Evolutionary conservation across 768 basidiomycete species (phyloP).

Genomic region (Boletus sp.): DNA sequence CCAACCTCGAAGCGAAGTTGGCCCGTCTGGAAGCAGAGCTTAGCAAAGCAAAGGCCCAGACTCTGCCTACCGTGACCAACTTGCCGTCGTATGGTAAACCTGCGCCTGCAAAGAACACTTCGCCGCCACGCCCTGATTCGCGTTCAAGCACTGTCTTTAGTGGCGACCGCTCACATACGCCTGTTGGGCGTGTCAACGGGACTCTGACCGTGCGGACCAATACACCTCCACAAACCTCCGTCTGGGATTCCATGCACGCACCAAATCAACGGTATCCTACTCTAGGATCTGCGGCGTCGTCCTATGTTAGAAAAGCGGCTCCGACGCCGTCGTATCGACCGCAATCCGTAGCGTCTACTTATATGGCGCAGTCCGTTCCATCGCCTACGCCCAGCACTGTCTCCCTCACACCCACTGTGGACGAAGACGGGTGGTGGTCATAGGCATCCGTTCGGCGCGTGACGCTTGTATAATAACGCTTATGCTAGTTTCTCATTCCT

Average conservation of each 20-base stretch:
- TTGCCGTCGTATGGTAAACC: conserved; percentile 42
- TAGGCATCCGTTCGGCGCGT: conserved; percentile 25
- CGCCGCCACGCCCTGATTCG: conserved; percentile 68
- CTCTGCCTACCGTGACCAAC: conserved; percentile 29
- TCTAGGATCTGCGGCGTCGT: conserved; percentile 12
- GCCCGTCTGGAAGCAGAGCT: conserved; percentile 58
- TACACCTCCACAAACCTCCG: conserved; percentile 55
- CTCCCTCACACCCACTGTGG: conserved; percentile 68
- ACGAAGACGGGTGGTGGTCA: conserved; percentile 78
- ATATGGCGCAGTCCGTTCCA: conserved; percentile 39
- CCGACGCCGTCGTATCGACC: conserved; percentile 34
- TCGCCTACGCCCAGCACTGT: conserved; percentile 79
- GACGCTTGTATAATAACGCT: conserved; percentile 6
- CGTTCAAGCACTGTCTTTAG: conserved; percentile 64
- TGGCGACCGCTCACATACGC: conserved; percentile 50
- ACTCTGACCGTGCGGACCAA: conserved; percentile 32
- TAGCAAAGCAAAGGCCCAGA: conserved; percentile 41
- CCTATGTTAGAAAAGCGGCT: conserved; percentile 15
- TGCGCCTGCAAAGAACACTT: conserved; percentile 31
- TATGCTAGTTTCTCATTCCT: neutral
- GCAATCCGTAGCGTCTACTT: conserved; percentile 47
- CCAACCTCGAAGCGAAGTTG: conserved; percentile 58
- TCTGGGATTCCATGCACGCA: conserved; percentile 73
- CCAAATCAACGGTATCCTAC: conserved; percentile 33
- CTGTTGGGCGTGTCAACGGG: conserved; percentile 42